These are phyloP conservation scores for Sinapis alba DNA, from an alignment of 441 rosid species.

Conservation along the genomic window DNA sequence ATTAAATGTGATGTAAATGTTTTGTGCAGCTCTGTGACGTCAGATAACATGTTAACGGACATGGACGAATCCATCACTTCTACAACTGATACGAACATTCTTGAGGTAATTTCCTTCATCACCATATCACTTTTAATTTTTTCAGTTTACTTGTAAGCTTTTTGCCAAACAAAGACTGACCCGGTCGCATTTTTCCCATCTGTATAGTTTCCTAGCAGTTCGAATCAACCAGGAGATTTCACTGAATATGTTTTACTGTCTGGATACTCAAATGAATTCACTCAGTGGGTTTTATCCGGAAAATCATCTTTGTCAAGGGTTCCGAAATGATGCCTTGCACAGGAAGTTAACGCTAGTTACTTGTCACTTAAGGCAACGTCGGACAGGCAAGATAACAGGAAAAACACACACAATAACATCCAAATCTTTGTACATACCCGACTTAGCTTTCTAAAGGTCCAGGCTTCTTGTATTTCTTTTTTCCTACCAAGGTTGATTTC, in stretches of 20 bases:
- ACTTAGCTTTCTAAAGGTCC: conserved; percentile 20
- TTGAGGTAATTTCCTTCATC: conserved; percentile 25
- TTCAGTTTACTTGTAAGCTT: background rate
- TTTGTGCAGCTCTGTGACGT: conserved; percentile 30
- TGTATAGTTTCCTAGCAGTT: conserved; percentile 9
- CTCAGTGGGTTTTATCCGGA: conserved; percentile 30
- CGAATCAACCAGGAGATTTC: conserved; percentile 4
- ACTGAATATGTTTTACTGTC: background rate
- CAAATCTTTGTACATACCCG: conserved; percentile 23
- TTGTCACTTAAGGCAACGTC: conserved; percentile 2
- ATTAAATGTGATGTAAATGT: conserved; percentile 1
- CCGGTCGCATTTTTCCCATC: background rate
- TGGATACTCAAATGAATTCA: conserved; percentile 35
- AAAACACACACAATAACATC: background rate
- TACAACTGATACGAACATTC: conserved; percentile 11
- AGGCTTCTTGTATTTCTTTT: background rate
- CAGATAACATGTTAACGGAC: conserved; percentile 41
- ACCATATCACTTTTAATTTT: background rate
- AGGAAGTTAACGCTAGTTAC: conserved; percentile 19
- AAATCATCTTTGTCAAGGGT: conserved; percentile 22
- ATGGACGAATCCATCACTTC: conserved; percentile 40
- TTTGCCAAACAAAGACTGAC: conserved; percentile 25
- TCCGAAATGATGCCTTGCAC: conserved; percentile 4
- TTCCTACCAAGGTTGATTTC: background rate
- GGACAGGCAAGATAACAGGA: background rate